Percentiles rank a stretch among this genome's conserved stretches.
Evolutionary conservation across 2,329 filamentous ascomycete genomes (phyloP).

Genomic region (Aureobasidium mangrovei): DNA sequence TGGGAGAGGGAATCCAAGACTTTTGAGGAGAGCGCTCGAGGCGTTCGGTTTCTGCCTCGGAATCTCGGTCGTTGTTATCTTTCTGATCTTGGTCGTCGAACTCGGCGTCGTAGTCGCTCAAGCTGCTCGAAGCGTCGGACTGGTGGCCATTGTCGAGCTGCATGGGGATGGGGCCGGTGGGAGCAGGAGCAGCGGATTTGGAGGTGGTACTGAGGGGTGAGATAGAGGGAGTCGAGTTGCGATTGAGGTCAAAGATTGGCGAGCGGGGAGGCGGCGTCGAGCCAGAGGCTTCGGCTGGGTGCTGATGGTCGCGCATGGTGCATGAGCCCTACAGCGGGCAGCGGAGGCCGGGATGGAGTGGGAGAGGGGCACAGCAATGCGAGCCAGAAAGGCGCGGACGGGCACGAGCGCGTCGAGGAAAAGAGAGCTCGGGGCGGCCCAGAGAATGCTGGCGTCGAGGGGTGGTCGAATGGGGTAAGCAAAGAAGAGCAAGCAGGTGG

Average conservation of each 20-base stretch:
- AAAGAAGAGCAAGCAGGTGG: slow-evolving; percentile 14
- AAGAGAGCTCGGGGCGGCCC: slow-evolving; percentile 1
- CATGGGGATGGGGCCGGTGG: not conserved
- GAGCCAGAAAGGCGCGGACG: not conserved
- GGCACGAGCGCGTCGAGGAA: not conserved
- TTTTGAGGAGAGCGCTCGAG: slow-evolving; percentile 58
- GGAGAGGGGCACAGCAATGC: not conserved
- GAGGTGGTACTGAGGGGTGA: slow-evolving; percentile 27
- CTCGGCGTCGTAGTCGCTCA: slow-evolving; percentile 86
- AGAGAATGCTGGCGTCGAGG: not conserved
- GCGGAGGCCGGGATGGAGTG: slow-evolving; percentile 6
- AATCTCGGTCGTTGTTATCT: slow-evolving; percentile 46
- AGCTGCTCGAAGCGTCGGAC: slow-evolving; percentile 64
- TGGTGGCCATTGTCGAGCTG: slow-evolving; percentile 12
- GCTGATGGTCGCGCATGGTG: slow-evolving; percentile 4
- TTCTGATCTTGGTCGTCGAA: slow-evolving; percentile 47
- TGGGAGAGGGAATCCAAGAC: slow-evolving; percentile 43
- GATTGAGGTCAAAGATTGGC: slow-evolving; percentile 4
- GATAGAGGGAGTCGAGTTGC: slow-evolving; percentile 23
- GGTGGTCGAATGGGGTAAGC: not conserved
- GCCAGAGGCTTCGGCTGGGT: not conserved
- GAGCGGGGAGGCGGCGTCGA: not conserved
- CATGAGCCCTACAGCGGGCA: slow-evolving; percentile 8
- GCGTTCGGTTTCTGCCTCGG: slow-evolving; percentile 90
- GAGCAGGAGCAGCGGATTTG: not conserved